Evolutionary conservation across 805 yeast genomes (phyloP).

Genomic region (Kodamaea restingae): DNA sequence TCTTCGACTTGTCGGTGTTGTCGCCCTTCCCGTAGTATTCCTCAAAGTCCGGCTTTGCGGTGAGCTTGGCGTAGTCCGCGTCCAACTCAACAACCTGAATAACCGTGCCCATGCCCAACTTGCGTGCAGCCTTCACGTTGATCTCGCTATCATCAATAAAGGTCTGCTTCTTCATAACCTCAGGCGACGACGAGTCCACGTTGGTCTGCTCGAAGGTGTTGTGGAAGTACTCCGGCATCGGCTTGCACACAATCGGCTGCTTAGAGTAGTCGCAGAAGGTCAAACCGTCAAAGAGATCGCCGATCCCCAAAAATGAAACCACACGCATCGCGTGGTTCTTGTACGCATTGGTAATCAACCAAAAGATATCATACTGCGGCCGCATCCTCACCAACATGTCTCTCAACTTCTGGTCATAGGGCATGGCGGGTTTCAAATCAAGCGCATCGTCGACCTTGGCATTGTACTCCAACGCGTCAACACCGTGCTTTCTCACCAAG

Average conservation of each 20-base stretch:
- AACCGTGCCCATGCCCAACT: slow-evolving; percentile 67
- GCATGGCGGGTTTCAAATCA: slow-evolving; percentile 75
- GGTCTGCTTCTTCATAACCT: slow-evolving; percentile 46
- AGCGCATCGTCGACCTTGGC: slow-evolving; percentile 86
- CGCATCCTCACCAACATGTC: slow-evolving; percentile 46
- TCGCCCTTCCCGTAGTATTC: slow-evolving; percentile 35
- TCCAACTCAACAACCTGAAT: slow-evolving; percentile 74
- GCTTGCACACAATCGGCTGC: slow-evolving; percentile 78
- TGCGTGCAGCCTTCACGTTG: slow-evolving; percentile 70
- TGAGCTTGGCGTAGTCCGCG: slow-evolving; percentile 42
- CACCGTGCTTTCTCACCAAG: slow-evolving; percentile 60
- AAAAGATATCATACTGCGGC: slow-evolving; percentile 51
- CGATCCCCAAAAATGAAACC: slow-evolving; percentile 73
- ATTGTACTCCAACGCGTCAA: slow-evolving; percentile 87
- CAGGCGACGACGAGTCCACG: slow-evolving; percentile 31
- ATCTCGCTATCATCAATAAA: slow-evolving; percentile 86
- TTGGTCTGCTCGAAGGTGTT: slow-evolving; percentile 65
- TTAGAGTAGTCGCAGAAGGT: slow-evolving; percentile 84
- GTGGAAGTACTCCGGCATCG: slow-evolving; percentile 68
- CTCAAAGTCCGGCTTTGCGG: slow-evolving; percentile 24
- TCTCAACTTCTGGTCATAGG: slow-evolving; percentile 56
- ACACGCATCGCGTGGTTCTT: slow-evolving; percentile 85
- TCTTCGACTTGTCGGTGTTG: slow-evolving; percentile 25
- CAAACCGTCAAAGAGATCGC: slow-evolving; percentile 91
- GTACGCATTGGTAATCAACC: slow-evolving; percentile 96